Conservation (phyloP, 2,329 filamentous ascomycete species). For the Erysiphe pulchra region DNA sequence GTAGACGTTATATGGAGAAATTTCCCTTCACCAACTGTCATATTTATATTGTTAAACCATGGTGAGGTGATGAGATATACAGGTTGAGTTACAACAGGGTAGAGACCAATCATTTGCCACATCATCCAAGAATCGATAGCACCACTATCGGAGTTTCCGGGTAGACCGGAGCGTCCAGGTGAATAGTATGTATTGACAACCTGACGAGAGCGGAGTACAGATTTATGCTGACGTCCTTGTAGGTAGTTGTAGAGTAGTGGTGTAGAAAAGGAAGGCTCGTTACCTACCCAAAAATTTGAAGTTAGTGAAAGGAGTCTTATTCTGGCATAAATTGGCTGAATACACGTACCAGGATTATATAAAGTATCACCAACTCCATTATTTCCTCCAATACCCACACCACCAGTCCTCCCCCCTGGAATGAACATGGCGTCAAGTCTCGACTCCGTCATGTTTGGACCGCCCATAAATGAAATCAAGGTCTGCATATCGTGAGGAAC, state of each 20-base stretch:
- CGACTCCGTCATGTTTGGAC: conserved; percentile 20
- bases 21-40: conserved; percentile 19
- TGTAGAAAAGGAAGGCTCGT: conserved; percentile 24
- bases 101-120: conserved; percentile 42
- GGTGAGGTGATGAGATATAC: conserved; percentile 38
- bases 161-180: conserved; percentile 27
- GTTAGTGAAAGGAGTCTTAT: conserved; percentile 25
- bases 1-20: conserved; percentile 24
- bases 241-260: conserved; percentile 46
- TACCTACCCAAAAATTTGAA: conserved; percentile 23
- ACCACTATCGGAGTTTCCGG: conserved; percentile 40
- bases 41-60: conserved; percentile 32
- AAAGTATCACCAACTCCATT: conserved; percentile 1
- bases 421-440: conserved; percentile 25
- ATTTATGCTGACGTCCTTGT: conserved; percentile 28
- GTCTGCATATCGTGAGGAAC: conserved; percentile 28
- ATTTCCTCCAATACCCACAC: conserved; percentile 1
- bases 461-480: conserved; percentile 22
- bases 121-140: conserved; percentile 47
- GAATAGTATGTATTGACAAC: conserved; percentile 33
- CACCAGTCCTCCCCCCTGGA: background rate
- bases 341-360: conserved; percentile 1
- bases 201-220: conserved; percentile 28
- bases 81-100: conserved; percentile 40
- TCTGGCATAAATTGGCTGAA: conserved; percentile 27